These are phyloP conservation scores for Boletus vermiculosoides DNA, from an alignment of 768 basidiomycete species.

Conservation along the genomic window DNA sequence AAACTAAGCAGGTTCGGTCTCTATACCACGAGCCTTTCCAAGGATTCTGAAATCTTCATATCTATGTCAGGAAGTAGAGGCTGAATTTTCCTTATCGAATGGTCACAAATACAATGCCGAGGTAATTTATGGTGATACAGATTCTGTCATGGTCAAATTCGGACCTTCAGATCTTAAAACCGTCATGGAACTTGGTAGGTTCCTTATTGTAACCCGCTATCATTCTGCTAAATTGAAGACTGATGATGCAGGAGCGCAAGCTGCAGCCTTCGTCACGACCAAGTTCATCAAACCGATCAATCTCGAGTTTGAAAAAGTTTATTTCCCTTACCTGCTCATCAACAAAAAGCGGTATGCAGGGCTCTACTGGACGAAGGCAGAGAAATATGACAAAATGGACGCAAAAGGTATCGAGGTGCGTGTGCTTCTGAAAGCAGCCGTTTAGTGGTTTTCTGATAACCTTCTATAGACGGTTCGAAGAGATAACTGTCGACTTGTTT, in stretches of 20 bases:
- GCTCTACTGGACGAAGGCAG: slow-evolving; percentile 92
- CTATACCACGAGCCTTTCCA: not conserved
- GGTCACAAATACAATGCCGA: slow-evolving; percentile 85
- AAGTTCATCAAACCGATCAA: slow-evolving; percentile 97
- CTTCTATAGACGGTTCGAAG: slow-evolving; percentile 83
- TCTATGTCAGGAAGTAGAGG: slow-evolving; percentile 71
- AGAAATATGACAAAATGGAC: slow-evolving; percentile 99
- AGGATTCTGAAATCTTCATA: not conserved
- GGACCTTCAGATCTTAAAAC: slow-evolving; percentile 82
- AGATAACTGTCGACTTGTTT: slow-evolving; percentile 98
- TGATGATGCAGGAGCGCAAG: slow-evolving; percentile 69
- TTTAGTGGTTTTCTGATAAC: not conserved
- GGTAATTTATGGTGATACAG: slow-evolving; percentile 98
- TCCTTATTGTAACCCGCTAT: not conserved
- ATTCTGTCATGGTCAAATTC: slow-evolving; percentile 98
- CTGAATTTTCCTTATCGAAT: slow-evolving; percentile 80
- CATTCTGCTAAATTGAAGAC: not conserved
- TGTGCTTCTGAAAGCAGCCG: not conserved
- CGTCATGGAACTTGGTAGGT: slow-evolving; percentile 87
- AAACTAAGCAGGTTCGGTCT: slow-evolving; percentile 74
- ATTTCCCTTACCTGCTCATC: slow-evolving; percentile 96
- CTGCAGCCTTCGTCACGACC: slow-evolving; percentile 84
- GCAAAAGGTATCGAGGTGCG: slow-evolving; percentile 97
- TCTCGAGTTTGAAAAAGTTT: slow-evolving; percentile 98
- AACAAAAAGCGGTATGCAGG: slow-evolving; percentile 99